Evolutionary conservation across 2,329 filamentous ascomycete species (phyloP).

Genomic region (Colletotrichum trifolii): DNA sequence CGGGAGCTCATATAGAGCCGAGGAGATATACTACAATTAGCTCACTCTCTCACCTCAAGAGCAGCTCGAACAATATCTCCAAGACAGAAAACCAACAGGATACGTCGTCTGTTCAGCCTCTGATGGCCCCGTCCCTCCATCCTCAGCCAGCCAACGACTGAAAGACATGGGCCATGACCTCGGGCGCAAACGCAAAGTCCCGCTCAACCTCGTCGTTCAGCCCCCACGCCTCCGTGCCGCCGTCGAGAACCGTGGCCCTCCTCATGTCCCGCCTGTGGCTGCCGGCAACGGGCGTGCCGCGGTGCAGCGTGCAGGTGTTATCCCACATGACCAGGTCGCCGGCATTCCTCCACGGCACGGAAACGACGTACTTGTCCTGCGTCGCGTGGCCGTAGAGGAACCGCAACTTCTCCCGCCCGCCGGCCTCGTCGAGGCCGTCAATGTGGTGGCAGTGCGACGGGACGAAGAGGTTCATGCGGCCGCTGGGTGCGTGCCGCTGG

Average conservation of each 20-base stretch:
- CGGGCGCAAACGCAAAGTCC: constrained; percentile 23
- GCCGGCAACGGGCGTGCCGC: constrained; percentile 59
- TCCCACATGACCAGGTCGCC: constrained; percentile 70
- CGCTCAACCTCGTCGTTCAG: constrained; percentile 42
- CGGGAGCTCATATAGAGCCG: too few species aligned
- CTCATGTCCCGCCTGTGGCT: constrained; percentile 64
- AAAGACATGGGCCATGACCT: constrained; percentile 21
- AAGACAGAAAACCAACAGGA: too few species aligned
- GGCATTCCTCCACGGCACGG: constrained; percentile 58
- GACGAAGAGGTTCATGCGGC: constrained; percentile 64
- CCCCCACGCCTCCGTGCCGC: constrained; percentile 50
- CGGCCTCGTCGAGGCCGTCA: constrained; percentile 51
- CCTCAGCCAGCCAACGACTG: not conserved
- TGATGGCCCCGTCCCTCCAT: too few species aligned
- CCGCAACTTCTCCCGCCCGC: constrained; percentile 50
- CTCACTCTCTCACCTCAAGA: too few species aligned
- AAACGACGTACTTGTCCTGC: constrained; percentile 57
- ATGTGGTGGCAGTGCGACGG: constrained; percentile 65
- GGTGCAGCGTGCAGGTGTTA: constrained; percentile 67
- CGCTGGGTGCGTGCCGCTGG: constrained; percentile 62
- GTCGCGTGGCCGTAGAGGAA: constrained; percentile 59
- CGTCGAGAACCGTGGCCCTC: constrained; percentile 65
- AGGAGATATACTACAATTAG: too few species aligned
- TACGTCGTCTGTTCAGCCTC: too few species aligned
- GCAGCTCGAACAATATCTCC: too few species aligned